phyloP scores from a whole-genome alignment of 352 stramenopile genomes.

The Globisporangium echinulatum region DNA sequence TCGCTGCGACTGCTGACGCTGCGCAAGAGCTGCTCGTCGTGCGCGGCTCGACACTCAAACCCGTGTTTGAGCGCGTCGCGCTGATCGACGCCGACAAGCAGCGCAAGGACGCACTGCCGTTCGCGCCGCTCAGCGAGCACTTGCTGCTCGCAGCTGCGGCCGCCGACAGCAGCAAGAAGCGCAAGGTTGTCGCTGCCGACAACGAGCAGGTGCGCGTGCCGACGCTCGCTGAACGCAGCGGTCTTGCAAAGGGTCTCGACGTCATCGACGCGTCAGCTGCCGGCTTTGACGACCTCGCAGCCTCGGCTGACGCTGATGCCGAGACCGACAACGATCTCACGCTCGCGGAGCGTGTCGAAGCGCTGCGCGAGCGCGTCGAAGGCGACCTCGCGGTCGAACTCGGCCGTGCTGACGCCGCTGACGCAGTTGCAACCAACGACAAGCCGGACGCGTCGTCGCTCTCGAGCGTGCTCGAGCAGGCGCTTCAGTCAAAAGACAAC shows the following conservation, averaged over 20 bases:
- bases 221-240: conserved; percentile 63
- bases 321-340: conserved; percentile 29
- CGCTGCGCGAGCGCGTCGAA: conserved; percentile 70
- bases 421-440: conserved; percentile 21
- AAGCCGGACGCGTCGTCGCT: conserved; percentile 81
- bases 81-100: conserved; percentile 53
- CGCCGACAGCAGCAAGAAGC: conserved; percentile 50
- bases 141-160: conserved; percentile 46
- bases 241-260: conserved; percentile 42
- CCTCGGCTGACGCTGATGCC: conserved; percentile 30
- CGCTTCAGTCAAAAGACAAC: conserved; percentile 83
- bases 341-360: conserved; percentile 70
- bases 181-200: conserved; percentile 28
- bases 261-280: conserved; percentile 47
- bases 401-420: conserved; percentile 34
- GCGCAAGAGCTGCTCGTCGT: conserved; percentile 47
- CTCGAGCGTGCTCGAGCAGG: conserved; percentile 75
- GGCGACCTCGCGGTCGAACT: conserved; percentile 59
- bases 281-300: conserved; percentile 47
- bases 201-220: conserved; percentile 63
- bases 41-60: conserved; percentile 66
- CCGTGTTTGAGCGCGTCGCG: conserved; percentile 67
- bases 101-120: conserved; percentile 46
- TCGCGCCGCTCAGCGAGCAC: conserved; percentile 56
- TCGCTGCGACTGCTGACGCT: conserved; percentile 23